phyloP scores from a whole-genome alignment of 257 asterid species.

The Hygrophila difformis region DNA sequence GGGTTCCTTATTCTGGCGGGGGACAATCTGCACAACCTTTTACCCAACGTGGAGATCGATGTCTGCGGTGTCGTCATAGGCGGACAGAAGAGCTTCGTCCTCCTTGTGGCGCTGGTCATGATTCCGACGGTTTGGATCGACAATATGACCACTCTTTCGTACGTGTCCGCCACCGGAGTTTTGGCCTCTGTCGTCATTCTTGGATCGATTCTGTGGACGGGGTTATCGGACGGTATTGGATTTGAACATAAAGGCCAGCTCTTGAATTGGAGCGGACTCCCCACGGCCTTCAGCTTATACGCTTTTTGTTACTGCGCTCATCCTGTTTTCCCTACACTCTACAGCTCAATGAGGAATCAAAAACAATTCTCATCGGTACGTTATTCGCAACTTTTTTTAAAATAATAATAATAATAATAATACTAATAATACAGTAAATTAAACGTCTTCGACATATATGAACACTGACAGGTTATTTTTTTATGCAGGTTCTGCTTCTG shows the following conservation, averaged over 20 bases:
- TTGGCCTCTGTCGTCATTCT: constrained; percentile 61
- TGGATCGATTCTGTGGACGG: constrained; percentile 56
- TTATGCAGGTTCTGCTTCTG: constrained; percentile 53
- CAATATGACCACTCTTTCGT: constrained; percentile 65
- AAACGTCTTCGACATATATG: too few relatives aligned
- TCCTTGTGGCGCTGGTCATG: constrained; percentile 47
- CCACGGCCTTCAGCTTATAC: constrained; percentile 66
- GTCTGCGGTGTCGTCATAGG: constrained; percentile 31
- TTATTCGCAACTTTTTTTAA: too few relatives aligned
- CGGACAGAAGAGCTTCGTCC: constrained; percentile 42
- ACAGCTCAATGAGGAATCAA: constrained; percentile 66
- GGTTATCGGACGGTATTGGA: constrained; percentile 44
- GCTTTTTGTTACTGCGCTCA: constrained; percentile 93
- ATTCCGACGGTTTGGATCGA: constrained; percentile 70
- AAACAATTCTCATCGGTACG: constrained; percentile 73
- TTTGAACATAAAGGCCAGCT: constrained; percentile 38
- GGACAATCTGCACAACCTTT: constrained; percentile 50
- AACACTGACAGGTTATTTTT: neutral
- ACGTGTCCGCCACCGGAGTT: constrained; percentile 76
- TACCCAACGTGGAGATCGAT: constrained; percentile 32
- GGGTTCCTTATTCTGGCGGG: constrained; percentile 90
- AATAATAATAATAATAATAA: too few relatives aligned
- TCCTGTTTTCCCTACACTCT: constrained; percentile 85
- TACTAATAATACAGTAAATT: neutral
- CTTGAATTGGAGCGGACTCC: constrained; percentile 44